Evolutionary conservation across 1,284 basidiomycete species (phyloP).

Genomic region (Ustilago tritici): DNA sequence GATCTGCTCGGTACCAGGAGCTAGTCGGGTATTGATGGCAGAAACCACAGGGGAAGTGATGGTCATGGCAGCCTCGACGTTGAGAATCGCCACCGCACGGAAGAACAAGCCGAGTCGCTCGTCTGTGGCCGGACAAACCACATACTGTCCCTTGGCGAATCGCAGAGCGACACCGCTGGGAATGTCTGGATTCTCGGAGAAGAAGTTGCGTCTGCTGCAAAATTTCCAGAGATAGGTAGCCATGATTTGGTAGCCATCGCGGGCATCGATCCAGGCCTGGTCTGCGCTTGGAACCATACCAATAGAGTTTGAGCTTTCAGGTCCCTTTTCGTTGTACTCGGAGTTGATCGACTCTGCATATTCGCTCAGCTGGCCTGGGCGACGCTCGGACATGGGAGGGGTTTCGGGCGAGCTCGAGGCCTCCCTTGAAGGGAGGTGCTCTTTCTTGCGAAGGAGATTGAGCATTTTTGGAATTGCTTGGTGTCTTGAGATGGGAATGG

Average conservation of each 20-base stretch:
- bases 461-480: slow-evolving; percentile 12
- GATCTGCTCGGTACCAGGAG: slow-evolving; percentile 66
- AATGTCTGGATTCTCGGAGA: slow-evolving; percentile 23
- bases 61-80: slow-evolving; percentile 84
- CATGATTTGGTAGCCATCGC: slow-evolving; percentile 52
- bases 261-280: slow-evolving; percentile 42
- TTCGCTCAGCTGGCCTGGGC: slow-evolving; percentile 4
- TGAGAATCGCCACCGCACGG: slow-evolving; percentile 76
- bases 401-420: background rate
- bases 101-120: slow-evolving; percentile 34
- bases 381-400: slow-evolving; percentile 26
- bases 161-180: slow-evolving; percentile 48
- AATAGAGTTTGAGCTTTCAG: background rate
- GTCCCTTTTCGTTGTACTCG: slow-evolving; percentile 12
- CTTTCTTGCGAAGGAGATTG: slow-evolving; percentile 18
- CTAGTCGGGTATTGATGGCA: slow-evolving; percentile 73
- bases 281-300: background rate
- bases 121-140: slow-evolving; percentile 37
- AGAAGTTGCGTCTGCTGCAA: slow-evolving; percentile 31
- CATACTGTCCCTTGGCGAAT: slow-evolving; percentile 50
- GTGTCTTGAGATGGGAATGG: background rate
- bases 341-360: slow-evolving; percentile 22
- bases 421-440: background rate
- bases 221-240: slow-evolving; percentile 40
- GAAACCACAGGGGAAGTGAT: slow-evolving; percentile 83